These are phyloP conservation scores for Mariannaea elegans DNA, from an alignment of 2,329 filamentous ascomycete species.

Conservation along the genomic window DNA sequence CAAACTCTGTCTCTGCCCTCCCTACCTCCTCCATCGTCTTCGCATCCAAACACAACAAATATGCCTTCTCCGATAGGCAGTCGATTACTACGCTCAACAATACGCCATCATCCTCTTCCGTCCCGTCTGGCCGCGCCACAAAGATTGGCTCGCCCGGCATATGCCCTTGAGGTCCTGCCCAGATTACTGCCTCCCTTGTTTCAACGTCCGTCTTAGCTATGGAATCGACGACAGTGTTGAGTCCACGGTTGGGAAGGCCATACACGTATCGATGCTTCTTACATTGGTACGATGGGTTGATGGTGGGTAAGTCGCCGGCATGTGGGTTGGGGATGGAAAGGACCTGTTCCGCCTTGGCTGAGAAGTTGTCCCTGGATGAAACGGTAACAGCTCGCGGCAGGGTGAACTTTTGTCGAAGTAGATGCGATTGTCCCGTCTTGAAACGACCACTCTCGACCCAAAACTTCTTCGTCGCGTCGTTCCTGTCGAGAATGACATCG, in stretches of 20 bases:
- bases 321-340: constrained; percentile 62
- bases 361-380: constrained; percentile 14
- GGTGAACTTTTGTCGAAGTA: constrained; percentile 56
- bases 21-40: constrained; percentile 70
- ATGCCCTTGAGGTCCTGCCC: constrained; percentile 66
- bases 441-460: constrained; percentile 52
- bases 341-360: constrained; percentile 44
- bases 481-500: constrained; percentile 67
- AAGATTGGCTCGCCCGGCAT: constrained; percentile 78
- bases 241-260: constrained; percentile 62
- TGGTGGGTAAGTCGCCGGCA: constrained; percentile 70
- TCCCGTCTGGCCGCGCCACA: constrained; percentile 55
- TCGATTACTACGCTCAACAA: constrained; percentile 72
- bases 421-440: constrained; percentile 47
- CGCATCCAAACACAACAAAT: constrained; percentile 72
- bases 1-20: constrained; percentile 68
- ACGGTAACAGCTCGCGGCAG: constrained; percentile 41
- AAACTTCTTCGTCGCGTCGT: constrained; percentile 55
- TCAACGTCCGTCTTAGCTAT: constrained; percentile 72
- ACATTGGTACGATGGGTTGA: constrained; percentile 66
- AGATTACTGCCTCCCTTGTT: constrained; percentile 61
- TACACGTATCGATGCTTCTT: constrained; percentile 69
- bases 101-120: constrained; percentile 70
- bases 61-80: constrained; percentile 65
- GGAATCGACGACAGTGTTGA: constrained; percentile 68